Evolutionary conservation across 352 stramenopile genomes (phyloP), one percentile per base, ranked within the genome.

Genomic region (Thalassiosira exigua): DNA sequence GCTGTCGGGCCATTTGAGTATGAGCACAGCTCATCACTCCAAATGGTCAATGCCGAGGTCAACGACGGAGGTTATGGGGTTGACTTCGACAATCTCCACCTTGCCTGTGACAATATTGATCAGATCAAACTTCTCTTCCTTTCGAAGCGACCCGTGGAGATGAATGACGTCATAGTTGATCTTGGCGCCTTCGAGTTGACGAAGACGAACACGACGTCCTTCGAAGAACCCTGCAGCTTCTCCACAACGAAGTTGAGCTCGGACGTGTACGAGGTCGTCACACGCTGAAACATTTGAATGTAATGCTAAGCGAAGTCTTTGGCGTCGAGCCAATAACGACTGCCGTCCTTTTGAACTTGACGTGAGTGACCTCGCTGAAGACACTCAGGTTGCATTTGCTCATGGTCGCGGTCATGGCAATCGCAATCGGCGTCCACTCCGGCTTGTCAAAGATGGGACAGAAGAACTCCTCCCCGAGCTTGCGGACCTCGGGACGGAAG

Each of bases 31-130:
- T 21, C 4, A 12, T 39, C 26, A 14, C 9, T 1, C 29, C 1
- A 21, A 21, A 32, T 48, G 17, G 36, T 67, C 57, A 19, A 67
- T 52, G 30, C 57, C 57, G 14, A 42, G 36, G 32, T 67, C 53
- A 4, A n/a, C 57, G 17, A 39, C 57, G 33, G 32, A 52, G 36
- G 32, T 29, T 1, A 32, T 17, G 4, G 52, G 21, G n/a, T 32
- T 33, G 7, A 44, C 7, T 44, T 44, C 36, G 7, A 14, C 7
- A 7, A 44, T 14, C 7, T 14, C 14, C 36, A 44, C 36, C 36
- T 14, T 14, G 7, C 14, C 36, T 14, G 7, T 14, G 26, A 60
- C 30, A 26, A 60, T 41, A 39, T 27, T 1, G 17, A 67, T 53
- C 21, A 52, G 30, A 21, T 29, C 29, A 19, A 67, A 67, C 36